Evolutionary conservation across 208 protist species (phyloP).

Genomic region (Leishmania amazonensis): DNA sequence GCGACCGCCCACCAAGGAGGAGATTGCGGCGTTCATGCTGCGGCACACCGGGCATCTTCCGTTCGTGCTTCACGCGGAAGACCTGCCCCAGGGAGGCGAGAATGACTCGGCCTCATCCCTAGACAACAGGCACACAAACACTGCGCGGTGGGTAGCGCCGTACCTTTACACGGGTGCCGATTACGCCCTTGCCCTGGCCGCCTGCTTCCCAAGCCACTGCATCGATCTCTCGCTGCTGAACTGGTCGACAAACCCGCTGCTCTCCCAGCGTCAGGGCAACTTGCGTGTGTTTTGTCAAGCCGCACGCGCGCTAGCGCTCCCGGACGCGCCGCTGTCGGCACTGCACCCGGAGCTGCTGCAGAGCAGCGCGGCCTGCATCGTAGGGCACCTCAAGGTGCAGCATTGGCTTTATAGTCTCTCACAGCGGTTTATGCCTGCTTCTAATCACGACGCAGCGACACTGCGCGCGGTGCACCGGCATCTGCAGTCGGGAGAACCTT

Average conservation of each 20-base stretch:
- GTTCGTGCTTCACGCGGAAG: slow-evolving; percentile 1
- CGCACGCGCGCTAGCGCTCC: slow-evolving; percentile 37
- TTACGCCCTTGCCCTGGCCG: slow-evolving; percentile 68
- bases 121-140: neutral
- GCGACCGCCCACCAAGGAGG: slow-evolving; percentile 12
- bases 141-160: slow-evolving; percentile 13
- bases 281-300: slow-evolving; percentile 59
- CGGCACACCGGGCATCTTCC: slow-evolving; percentile 41
- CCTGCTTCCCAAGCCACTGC: slow-evolving; percentile 55
- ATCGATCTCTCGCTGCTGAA: slow-evolving; percentile 57
- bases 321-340: slow-evolving; percentile 45
- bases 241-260: slow-evolving; percentile 58
- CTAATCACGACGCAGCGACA: slow-evolving; percentile 43
- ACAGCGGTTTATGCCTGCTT: slow-evolving; percentile 40
- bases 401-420: slow-evolving; percentile 76
- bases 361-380: slow-evolving; percentile 35
- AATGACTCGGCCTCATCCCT: neutral
- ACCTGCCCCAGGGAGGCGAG: neutral
- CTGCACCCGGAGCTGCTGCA: slow-evolving; percentile 52
- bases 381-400: slow-evolving; percentile 74
- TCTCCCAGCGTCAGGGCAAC: slow-evolving; percentile 59
- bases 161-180: slow-evolving; percentile 76
- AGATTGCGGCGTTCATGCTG: slow-evolving; percentile 53
- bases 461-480: slow-evolving; percentile 49
- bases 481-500: slow-evolving; percentile 56